Base-by-base conservation (phyloP, 306 rosid species). In the Quercus gilva region DNA sequence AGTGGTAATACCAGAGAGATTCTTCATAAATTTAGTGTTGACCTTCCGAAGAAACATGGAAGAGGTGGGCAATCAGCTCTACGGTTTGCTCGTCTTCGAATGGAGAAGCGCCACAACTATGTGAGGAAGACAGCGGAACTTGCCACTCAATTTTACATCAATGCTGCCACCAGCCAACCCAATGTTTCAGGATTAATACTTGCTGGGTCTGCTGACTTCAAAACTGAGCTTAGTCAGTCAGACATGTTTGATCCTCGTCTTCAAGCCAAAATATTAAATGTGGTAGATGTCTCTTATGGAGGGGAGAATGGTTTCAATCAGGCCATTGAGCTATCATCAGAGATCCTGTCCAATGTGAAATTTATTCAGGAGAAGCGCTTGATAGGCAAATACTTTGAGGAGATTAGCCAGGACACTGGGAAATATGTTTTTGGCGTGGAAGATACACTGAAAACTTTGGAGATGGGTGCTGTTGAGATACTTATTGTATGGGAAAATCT, bases 61-160 rank as follows among this genome's bases (percentile, higher is more conserved):
- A 87, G 98, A 90, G 98, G 98, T 91, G 98, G 98, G 45, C 98
- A 93, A 74, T 93, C 98, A 33, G 98, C 98, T 12, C 83, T 89
- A 71, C 91, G 98, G 71, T 93, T 93, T 84, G 98, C 97, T 53
- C 97, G 97, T 87, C 97, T 93, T 77, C 87, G 97, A 11, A 91
- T 93, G 98, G 98, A 91, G 79, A 93, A 93, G 78, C 90, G 97
- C 11, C 98, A 93, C 77, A 93, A 93, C 74, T 93, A 93, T 70
- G 97, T 93, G 11, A 89, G 98, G 81, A 93, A 93, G 85, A 93
- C 98, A 7, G 98, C 98, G 1, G 98, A 93, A 75, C 97, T 93
- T 78, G 98, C 97, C 25, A 93, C 98, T 19, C 98, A 93, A 84
- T 90, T 90, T 55, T 93, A 67, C 79, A 90, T 88, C 83, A 88